Conservation (phyloP, 257 asterid species). For the Prunella vulgaris region DNA sequence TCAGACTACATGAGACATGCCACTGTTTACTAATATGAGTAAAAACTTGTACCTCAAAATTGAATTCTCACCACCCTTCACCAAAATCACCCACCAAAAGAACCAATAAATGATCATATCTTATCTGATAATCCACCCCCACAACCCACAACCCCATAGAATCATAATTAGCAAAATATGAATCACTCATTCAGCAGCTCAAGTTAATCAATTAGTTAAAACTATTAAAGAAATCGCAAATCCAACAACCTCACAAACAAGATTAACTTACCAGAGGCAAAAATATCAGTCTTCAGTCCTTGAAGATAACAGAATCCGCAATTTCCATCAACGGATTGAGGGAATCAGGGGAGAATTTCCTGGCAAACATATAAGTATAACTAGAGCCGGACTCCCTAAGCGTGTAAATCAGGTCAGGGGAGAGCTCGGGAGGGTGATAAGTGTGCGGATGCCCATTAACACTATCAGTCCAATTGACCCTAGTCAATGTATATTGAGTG, state of each 20-base stretch:
- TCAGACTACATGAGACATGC: conserved; percentile 2
- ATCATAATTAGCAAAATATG: conserved; percentile 19
- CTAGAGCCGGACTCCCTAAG: conserved; percentile 72
- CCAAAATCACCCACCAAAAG: conserved; percentile 16
- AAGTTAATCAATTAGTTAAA: not conserved
- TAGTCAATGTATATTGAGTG: conserved; percentile 57
- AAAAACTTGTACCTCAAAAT: not conserved
- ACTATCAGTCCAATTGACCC: conserved; percentile 82
- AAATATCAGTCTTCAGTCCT: conserved; percentile 47
- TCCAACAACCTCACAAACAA: conserved; percentile 17
- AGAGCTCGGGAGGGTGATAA: conserved; percentile 59
- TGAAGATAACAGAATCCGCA: conserved; percentile 69
- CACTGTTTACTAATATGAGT: not conserved
- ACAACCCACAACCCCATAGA: not conserved
- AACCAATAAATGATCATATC: conserved; percentile 16
- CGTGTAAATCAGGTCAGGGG: conserved; percentile 51
- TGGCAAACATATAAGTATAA: conserved; percentile 58
- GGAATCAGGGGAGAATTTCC: conserved; percentile 84
- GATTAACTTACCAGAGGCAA: conserved; percentile 44
- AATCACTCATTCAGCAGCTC: conserved; percentile 4
- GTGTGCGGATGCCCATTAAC: conserved; percentile 88
- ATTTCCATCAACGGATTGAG: conserved; percentile 66
- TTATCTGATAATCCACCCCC: conserved; percentile 10
- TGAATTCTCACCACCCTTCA: conserved; percentile 17
- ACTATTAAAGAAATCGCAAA: not conserved